Conservation (phyloP, 306 rosid genomes). For the Geum urbanum region DNA sequence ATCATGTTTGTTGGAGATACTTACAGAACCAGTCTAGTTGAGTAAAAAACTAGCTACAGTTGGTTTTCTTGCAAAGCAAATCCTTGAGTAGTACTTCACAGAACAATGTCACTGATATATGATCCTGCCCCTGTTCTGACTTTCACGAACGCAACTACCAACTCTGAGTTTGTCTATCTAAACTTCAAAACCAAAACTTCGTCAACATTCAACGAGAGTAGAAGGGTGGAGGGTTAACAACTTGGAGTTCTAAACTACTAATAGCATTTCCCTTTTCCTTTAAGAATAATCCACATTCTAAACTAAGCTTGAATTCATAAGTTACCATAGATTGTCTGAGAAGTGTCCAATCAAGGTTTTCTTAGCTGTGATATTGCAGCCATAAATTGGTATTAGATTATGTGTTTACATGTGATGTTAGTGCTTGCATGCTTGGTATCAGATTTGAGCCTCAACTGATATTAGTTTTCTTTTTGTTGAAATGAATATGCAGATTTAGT, state of each 20-base stretch:
- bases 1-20: not conserved
- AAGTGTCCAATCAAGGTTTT: not conserved
- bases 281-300: not conserved
- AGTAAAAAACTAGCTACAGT: no score
- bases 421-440: no score
- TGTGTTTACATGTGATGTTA: no score
- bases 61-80: no score
- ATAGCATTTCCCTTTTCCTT: not conserved
- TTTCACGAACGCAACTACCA: not conserved
- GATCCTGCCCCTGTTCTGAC: not conserved
- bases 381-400: no score
- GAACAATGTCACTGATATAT: not conserved
- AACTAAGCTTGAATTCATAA: not conserved
- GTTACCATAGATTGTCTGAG: not conserved
- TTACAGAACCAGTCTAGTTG: no score
- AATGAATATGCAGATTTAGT: no score
- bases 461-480: no score
- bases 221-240: not conserved
- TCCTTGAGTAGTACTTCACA: no score
- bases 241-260: not conserved
- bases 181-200: not conserved
- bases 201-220: no score
- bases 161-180: not conserved
- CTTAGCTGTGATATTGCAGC: constrained; percentile 45
- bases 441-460: no score